Evolutionary conservation across 164 flowering plant species (phyloP).

Genomic region (Euptelea pleiosperma): DNA sequence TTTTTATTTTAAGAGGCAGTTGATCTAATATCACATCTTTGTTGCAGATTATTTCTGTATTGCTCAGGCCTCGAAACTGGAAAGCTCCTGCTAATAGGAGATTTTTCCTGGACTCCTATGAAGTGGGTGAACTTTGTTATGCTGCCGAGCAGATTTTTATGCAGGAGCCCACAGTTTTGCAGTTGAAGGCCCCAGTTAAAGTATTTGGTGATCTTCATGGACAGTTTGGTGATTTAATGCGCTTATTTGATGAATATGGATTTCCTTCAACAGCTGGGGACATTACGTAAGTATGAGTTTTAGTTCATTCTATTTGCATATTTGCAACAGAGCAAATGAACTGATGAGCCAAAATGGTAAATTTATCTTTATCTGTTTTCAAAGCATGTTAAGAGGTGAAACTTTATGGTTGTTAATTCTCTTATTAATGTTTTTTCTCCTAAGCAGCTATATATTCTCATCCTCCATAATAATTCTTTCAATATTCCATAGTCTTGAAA

Average conservation of each 20-base stretch:
- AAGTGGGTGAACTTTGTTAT: conserved; percentile 97
- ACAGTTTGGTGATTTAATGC: conserved; percentile 98
- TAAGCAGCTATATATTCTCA: too few relatives aligned
- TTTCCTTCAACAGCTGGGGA: conserved; percentile 97
- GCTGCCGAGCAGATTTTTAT: conserved; percentile 98
- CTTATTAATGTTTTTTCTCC: too few relatives aligned
- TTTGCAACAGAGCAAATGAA: too few relatives aligned
- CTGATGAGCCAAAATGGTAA: conserved; percentile 1
- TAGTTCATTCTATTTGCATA: too few relatives aligned
- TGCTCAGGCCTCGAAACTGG: conserved; percentile 94
- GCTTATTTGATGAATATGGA: conserved; percentile 98
- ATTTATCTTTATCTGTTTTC: neutral
- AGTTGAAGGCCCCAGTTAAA: conserved; percentile 93
- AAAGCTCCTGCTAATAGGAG: conserved; percentile 80
- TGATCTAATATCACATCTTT: conserved; percentile 10
- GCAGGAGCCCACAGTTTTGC: conserved; percentile 94
- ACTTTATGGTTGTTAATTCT: too few relatives aligned
- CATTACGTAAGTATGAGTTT: conserved; percentile 67
- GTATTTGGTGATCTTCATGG: conserved; percentile 99
- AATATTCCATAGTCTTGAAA: too few relatives aligned
- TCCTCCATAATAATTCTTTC: too few relatives aligned
- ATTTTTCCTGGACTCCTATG: conserved; percentile 94
- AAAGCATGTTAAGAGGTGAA: too few relatives aligned
- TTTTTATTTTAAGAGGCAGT: neutral
- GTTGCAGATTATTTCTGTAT: conserved; percentile 72